phyloP scores from a whole-genome alignment of 73 alveolate genomes.

The Paramecium pentaurelia region DNA sequence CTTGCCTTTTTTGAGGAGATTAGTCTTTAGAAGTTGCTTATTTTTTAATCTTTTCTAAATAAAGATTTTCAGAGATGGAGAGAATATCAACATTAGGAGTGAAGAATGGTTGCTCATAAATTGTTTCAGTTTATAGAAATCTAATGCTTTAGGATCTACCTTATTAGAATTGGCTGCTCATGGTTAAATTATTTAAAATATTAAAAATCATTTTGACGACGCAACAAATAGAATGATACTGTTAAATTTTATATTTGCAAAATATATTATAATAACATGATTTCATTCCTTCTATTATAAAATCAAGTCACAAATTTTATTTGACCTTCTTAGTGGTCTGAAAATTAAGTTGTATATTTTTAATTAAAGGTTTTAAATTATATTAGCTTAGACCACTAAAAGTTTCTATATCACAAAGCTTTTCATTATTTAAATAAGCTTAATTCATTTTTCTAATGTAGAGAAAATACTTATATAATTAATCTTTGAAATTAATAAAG shows the following conservation, averaged over 20 bases:
- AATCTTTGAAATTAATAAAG: no score
- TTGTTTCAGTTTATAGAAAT: neutral
- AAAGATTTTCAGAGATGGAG: constrained; percentile 9
- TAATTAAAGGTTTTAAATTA: no score
- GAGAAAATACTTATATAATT: no score
- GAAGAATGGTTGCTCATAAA: neutral
- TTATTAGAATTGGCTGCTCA: neutral
- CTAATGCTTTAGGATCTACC: neutral
- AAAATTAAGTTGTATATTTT: neutral
- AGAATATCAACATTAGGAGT: neutral
- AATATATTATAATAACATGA: neutral
- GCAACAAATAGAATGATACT: neutral
- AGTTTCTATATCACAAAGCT: no score
- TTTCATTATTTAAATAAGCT: no score
- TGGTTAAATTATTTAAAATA: neutral
- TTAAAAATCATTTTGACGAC: neutral
- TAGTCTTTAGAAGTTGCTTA: neutral
- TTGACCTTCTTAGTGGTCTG: neutral
- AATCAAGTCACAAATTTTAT: neutral
- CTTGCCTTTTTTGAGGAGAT: neutral
- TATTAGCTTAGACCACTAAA: no score
- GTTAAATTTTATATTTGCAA: neutral
- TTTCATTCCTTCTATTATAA: no score
- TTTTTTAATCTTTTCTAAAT: neutral
- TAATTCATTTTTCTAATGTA: no score